Conservation (phyloP, 306 rosid species). For the Argentina anserina region DNA sequence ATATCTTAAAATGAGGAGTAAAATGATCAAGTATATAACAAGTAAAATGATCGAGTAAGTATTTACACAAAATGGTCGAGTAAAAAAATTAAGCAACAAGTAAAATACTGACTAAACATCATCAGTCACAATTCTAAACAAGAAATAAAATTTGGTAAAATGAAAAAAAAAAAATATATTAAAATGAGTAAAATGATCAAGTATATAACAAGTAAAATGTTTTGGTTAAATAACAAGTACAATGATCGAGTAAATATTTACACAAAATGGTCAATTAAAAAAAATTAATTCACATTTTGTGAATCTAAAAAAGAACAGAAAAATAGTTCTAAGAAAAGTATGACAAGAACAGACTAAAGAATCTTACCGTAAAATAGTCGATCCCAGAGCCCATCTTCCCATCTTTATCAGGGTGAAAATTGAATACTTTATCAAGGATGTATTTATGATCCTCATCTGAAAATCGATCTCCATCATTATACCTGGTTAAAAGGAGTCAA, state of each 20-base stretch:
- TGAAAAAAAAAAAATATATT: conserved; percentile 13
- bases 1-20: not conserved
- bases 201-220: not conserved
- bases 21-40: too few relatives aligned
- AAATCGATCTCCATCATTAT: conserved; percentile 82
- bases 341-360: conserved; percentile 13
- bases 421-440: conserved; percentile 66
- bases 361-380: conserved; percentile 71
- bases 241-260: not conserved
- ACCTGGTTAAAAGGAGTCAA: conserved; percentile 43
- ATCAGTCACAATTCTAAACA: not conserved
- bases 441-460: conserved; percentile 62
- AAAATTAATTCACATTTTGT: not conserved
- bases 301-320: not conserved
- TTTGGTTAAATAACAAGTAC: not conserved
- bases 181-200: too few relatives aligned
- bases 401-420: conserved; percentile 80
- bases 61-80: too few relatives aligned
- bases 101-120: not conserved
- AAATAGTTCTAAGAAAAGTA: not conserved
- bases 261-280: too few relatives aligned
- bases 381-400: conserved; percentile 82
- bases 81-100: too few relatives aligned
- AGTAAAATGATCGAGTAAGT: not conserved
- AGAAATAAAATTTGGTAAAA: too few relatives aligned